A percentile compares a stretch with the other conserved stretches of the same genome.
Evolutionary conservation across 2,329 filamentous ascomycete genomes (phyloP).

Genomic region (Colletotrichum tropicicola): DNA sequence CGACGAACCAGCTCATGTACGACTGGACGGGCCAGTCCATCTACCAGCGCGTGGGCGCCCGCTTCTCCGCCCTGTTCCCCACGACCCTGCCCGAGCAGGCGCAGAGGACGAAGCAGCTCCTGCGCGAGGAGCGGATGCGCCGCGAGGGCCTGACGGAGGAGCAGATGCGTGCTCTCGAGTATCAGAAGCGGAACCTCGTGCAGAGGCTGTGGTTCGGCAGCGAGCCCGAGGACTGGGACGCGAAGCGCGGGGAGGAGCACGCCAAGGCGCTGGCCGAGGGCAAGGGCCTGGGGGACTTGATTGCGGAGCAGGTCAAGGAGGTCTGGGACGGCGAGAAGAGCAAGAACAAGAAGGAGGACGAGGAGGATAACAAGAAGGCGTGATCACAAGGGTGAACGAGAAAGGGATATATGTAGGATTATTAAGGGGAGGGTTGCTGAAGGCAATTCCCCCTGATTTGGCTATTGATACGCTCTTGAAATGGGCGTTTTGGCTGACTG

Average conservation of each 20-base stretch:
- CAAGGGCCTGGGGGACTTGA: slow-evolving; percentile 64
- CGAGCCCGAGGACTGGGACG: slow-evolving; percentile 63
- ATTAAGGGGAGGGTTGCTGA: neutral
- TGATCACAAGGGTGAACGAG: neutral
- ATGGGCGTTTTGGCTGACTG: neutral
- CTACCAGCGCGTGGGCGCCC: slow-evolving; percentile 54
- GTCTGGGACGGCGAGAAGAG: slow-evolving; percentile 50
- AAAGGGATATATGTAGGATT: neutral
- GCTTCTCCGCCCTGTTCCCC: slow-evolving; percentile 55
- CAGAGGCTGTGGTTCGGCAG: slow-evolving; percentile 67
- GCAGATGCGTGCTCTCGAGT: slow-evolving; percentile 37
- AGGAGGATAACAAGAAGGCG: slow-evolving; percentile 30
- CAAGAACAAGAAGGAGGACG: slow-evolving; percentile 30
- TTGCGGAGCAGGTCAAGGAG: slow-evolving; percentile 65
- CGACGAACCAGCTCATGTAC: slow-evolving; percentile 63
- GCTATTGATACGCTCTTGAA: neutral
- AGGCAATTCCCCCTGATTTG: neutral
- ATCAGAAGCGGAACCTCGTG: slow-evolving; percentile 41
- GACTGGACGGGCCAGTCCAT: slow-evolving; percentile 66
- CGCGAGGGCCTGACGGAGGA: slow-evolving; percentile 32
- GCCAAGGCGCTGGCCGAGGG: slow-evolving; percentile 63
- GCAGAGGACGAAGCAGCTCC: slow-evolving; percentile 51
- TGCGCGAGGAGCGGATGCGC: slow-evolving; percentile 47
- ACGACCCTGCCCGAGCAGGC: slow-evolving; percentile 67
- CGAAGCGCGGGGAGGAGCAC: slow-evolving; percentile 61